Evolutionary conservation across 2,329 filamentous ascomycete species (phyloP), one percentile per base, ranked within the genome.

Genomic region (Xylaria sp.): DNA sequence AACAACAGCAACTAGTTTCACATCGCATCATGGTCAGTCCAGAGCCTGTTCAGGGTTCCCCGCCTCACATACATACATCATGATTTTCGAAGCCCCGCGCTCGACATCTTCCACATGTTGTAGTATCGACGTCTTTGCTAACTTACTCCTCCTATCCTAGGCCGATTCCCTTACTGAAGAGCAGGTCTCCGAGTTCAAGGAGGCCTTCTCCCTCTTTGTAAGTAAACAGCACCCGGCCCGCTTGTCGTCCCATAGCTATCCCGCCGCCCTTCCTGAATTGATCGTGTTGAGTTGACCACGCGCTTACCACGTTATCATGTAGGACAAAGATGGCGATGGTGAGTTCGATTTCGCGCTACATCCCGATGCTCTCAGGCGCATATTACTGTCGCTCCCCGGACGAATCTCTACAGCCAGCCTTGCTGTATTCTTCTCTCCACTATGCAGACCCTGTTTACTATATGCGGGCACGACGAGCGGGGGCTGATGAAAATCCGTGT

Each of bases 181-280:
- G 87, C 96, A 99, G 89, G 96, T 99, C 82, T 98, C 96, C 82
- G 96, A 99, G 87, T 99, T 98, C 89, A 99, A 98, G 92, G 96
- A 99, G 87, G 96, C 96, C 64, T 99, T 99, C 86, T 99, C 96
- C 82, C 93, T 99, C 75, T 99, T 99, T 85, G 96, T 99, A 91
- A 91, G 96, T 84, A 27, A 51, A 21, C 12, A 30, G 6, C 19
- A 42, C 14, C 14, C 24, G 27, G 12, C 19, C 27, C 61, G n/a
- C 5, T 12, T n/a, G 19, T 27, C 47, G 11, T 36, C 32, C 58
- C 21, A 30, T 3, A 3, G 8, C 45, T 59, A 7, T 57, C 32
- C 47, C 47, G 27, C 39, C 36, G 34, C 64, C 7, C 12, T 47
- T 5, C 53, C 14, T 14, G 9, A 48, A 32, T 24, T 11, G 27